Conservation (phyloP, 116 monocot species). For the Phalaenopsis hybrid region DNA sequence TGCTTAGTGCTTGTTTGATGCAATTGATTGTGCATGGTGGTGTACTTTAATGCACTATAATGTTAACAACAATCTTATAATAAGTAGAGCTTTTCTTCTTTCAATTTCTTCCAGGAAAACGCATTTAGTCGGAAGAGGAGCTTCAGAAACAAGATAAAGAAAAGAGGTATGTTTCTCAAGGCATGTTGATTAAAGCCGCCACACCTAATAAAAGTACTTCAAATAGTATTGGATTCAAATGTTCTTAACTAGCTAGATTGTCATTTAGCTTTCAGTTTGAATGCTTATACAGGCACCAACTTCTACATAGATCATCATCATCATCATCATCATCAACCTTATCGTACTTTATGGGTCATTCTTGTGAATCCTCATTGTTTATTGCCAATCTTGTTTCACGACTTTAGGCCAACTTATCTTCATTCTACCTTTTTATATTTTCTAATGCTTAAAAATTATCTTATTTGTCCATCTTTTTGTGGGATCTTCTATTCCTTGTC, state of each 20-base stretch:
- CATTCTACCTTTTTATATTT: not conserved
- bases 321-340: not conserved
- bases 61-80: not conserved
- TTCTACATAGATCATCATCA: not conserved
- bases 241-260: not conserved
- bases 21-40: too few relatives aligned
- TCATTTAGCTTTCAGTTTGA: not conserved
- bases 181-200: not conserved
- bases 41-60: not conserved
- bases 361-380: not conserved
- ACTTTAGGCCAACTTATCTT: not conserved
- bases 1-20: too few relatives aligned
- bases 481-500: not conserved
- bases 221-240: not conserved
- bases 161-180: slow-evolving; percentile 44
- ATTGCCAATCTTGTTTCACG: not conserved
- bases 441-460: not conserved
- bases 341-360: not conserved
- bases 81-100: not conserved
- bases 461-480: not conserved
- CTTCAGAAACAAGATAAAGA: slow-evolving; percentile 91
- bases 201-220: not conserved
- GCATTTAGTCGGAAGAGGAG: slow-evolving; percentile 98
- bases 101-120: slow-evolving; percentile 56
- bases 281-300: not conserved